These are phyloP conservation scores for Skeletonema grethae DNA, from an alignment of 108 stramenopile species.

Conservation along the genomic window DNA sequence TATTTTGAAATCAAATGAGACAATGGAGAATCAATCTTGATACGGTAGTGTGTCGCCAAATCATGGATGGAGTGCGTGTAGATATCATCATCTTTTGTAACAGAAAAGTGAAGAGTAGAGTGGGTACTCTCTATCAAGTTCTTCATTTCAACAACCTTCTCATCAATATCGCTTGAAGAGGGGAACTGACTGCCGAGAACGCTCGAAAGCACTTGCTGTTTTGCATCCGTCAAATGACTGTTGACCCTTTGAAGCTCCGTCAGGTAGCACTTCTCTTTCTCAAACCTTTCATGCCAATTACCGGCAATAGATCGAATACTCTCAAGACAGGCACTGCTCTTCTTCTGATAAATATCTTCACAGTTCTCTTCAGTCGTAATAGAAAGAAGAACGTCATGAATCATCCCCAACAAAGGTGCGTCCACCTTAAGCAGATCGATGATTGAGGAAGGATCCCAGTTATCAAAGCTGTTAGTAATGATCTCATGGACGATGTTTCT, in stretches of 20 bases:
- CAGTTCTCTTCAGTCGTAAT: background rate
- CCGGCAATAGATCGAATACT: background rate
- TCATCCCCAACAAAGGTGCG: background rate
- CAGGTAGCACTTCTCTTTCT: background rate
- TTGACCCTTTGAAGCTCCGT: background rate
- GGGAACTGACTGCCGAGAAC: background rate
- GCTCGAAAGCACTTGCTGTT: background rate
- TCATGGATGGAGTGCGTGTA: background rate
- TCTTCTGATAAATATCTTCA: background rate
- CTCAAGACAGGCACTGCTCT: background rate
- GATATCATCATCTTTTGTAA: background rate
- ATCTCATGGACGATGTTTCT: conserved; percentile 7
- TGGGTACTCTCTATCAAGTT: background rate
- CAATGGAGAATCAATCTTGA: conserved; percentile 6
- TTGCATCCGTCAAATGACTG: background rate
- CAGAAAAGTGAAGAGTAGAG: background rate
- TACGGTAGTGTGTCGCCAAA: conserved; percentile 10
- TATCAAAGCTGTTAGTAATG: conserved; percentile 7
- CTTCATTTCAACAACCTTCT: background rate
- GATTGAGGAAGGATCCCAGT: conserved; percentile 11
- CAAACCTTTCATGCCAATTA: conserved; percentile 2
- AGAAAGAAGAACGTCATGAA: background rate
- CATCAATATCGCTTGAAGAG: background rate
- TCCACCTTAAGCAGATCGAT: conserved; percentile 7
- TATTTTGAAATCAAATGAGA: conserved; percentile 10